phyloP scores from a whole-genome alignment of 108 stramenopile genomes.

The Parietichytrium sp. region DNA sequence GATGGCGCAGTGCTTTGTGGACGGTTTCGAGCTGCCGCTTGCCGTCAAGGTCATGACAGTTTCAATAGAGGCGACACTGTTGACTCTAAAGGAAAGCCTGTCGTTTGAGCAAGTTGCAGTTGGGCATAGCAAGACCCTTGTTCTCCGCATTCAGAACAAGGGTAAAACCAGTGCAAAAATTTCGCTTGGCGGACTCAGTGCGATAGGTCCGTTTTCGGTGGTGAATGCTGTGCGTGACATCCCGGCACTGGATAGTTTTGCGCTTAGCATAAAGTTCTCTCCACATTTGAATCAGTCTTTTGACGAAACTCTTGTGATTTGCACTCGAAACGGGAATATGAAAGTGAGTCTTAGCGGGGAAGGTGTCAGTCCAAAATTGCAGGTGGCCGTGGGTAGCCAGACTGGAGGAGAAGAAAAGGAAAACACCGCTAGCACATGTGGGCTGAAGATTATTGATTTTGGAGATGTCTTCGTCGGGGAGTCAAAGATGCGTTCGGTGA shows the following conservation, averaged over 20 bases:
- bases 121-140: slow-evolving; percentile 37
- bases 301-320: slow-evolving; percentile 48
- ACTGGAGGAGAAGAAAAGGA: not conserved
- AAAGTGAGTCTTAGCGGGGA: slow-evolving; percentile 49
- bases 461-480: slow-evolving; percentile 48
- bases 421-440: not conserved
- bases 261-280: slow-evolving; percentile 45
- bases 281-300: slow-evolving; percentile 43
- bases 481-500: slow-evolving; percentile 13
- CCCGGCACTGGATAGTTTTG: slow-evolving; percentile 35
- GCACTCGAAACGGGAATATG: slow-evolving; percentile 43
- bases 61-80: slow-evolving; percentile 44
- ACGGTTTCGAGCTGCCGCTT: slow-evolving; percentile 40
- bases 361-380: slow-evolving; percentile 50
- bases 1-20: slow-evolving; percentile 11
- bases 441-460: slow-evolving; percentile 34
- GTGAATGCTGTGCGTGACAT: slow-evolving; percentile 54
- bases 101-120: slow-evolving; percentile 56
- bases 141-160: slow-evolving; percentile 47
- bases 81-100: slow-evolving; percentile 22
- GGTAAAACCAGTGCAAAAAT: slow-evolving; percentile 33
- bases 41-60: slow-evolving; percentile 50
- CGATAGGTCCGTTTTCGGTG: slow-evolving; percentile 50
- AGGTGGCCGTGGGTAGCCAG: slow-evolving; percentile 39
- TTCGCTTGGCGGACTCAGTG: slow-evolving; percentile 44